phyloP scores from a whole-genome alignment of 2,329 filamentous ascomycete genomes.

The Phialocephala subalpina region DNA sequence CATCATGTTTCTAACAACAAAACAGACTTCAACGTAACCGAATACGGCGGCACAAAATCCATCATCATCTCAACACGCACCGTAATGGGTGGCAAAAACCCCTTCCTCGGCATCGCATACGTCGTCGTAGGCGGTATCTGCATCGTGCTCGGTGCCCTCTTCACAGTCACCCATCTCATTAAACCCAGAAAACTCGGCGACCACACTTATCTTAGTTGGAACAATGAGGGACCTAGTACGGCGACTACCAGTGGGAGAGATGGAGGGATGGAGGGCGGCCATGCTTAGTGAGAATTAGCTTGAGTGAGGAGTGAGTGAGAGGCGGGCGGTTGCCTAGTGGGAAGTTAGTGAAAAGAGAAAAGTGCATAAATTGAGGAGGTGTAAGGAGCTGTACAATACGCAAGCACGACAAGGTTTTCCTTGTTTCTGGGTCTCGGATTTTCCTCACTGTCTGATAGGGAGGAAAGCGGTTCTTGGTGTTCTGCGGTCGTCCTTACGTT shows the following conservation, averaged over 20 bases:
- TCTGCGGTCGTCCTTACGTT: background rate
- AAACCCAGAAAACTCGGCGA: conserved; percentile 97
- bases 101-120: conserved; percentile 96
- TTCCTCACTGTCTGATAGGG: background rate
- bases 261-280: conserved; percentile 22
- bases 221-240: conserved; percentile 71
- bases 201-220: conserved; percentile 97
- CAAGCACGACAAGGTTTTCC: background rate
- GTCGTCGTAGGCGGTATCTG: conserved; percentile 93
- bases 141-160: conserved; percentile 85
- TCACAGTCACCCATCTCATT: conserved; percentile 90
- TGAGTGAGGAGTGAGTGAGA: background rate
- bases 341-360: background rate
- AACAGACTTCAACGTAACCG: conserved; percentile 79
- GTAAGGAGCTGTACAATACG: conserved; percentile 27
- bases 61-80: conserved; percentile 89
- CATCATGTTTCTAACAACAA: conserved; percentile 32
- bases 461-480: conserved; percentile 10
- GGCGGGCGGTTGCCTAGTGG: too few relatives aligned
- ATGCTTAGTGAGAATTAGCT: conserved; percentile 12
- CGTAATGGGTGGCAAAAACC: conserved; percentile 93
- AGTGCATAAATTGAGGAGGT: background rate
- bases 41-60: conserved; percentile 88
- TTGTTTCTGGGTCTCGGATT: background rate
- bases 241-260: conserved; percentile 65